Percentiles rank a stretch among this genome's conserved stretches.
phyloP scores from a whole-genome alignment of 2,329 filamentous ascomycete genomes.

The Amphichorda felina region DNA sequence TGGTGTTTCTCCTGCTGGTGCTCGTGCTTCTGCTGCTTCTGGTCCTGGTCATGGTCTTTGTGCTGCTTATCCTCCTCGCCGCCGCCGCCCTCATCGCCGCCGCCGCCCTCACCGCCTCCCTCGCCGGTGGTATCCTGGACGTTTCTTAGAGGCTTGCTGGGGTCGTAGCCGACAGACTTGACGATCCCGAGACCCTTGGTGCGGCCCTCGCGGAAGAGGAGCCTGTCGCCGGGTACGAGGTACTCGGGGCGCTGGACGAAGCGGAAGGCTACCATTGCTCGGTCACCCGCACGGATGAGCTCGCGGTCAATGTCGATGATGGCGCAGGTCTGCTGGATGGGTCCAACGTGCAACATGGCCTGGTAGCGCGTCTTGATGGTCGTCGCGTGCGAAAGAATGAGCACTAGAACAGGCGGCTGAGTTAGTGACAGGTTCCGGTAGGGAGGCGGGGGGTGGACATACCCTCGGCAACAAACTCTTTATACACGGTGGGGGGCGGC shows the following conservation, averaged over 20 bases:
- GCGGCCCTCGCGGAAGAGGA: constrained; percentile 86
- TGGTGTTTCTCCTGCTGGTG: no score
- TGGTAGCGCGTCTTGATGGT: constrained; percentile 97
- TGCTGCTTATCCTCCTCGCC: no score
- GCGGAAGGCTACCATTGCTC: constrained; percentile 86
- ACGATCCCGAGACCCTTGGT: constrained; percentile 95
- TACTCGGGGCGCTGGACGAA: constrained; percentile 95
- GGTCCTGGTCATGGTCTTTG: no score
- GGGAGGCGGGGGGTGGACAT: constrained; percentile 8
- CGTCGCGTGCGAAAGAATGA: constrained; percentile 90
- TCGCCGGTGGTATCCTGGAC: background rate
- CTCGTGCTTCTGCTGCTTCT: no score
- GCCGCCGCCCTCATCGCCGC: background rate
- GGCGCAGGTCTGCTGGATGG: constrained; percentile 87
- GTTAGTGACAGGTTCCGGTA: background rate
- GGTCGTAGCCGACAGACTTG: constrained; percentile 81
- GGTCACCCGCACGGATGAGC: constrained; percentile 86
- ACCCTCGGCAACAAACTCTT: constrained; percentile 72
- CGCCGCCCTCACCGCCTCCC: background rate
- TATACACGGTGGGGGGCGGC: constrained; percentile 56
- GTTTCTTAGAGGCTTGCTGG: constrained; percentile 28
- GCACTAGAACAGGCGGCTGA: constrained; percentile 38
- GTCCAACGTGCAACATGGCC: constrained; percentile 94
- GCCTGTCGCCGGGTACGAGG: constrained; percentile 72
- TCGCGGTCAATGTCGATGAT: constrained; percentile 97